Base-by-base conservation (phyloP, 139 green algal genomes). In the Ettlia oleoabundans region DNA sequence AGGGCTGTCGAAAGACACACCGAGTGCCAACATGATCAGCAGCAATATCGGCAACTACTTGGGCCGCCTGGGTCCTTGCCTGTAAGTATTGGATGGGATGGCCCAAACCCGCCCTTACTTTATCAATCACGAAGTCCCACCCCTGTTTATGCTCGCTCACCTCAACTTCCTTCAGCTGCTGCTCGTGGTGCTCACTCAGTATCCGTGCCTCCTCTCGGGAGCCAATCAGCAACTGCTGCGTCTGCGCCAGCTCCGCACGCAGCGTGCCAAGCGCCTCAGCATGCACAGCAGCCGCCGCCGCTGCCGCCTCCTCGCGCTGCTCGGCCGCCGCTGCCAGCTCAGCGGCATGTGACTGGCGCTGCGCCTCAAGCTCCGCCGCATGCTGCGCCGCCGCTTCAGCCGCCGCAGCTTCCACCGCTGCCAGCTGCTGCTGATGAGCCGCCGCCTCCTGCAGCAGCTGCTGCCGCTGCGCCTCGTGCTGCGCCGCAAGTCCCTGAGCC, bases 161-260 rank as follows among this genome's bases (percentile, higher is more conserved):
- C 80, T 80, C 61, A 30, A 75, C 69, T 19, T 80, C 69, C 18
- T 65, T 42, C 24, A 68, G 32, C 42, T 66, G 61, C 71, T 82
- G 71, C 71, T 85, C 81, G n/a, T 84, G 47, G 81, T 86, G 63
- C 41, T 78, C 38, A 42, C 33, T 76, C 37, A 88, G 84, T 32
- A 73, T 71, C 22, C 43, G 76, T 4, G 28, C 42, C 28, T 86
- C 61, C 55, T 53, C 66, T 22, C 77, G 66, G 30, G 76, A 75
- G 10, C 69, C 80, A 4, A 72, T 47, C 24, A 78, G 35, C 67
- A 79, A 74, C 81, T 82, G 51, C 76, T 84, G 73, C 22, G 69
- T 74, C 37, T 69, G 58, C 5, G 37, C 42, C 62, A 85, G 62
- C 70, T 76, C 51, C 63, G 43, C 41, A 33, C 68, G 42, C 63